Evolutionary conservation across 108 stramenopile species (phyloP).

Genomic region (Nitzschia sp.): DNA sequence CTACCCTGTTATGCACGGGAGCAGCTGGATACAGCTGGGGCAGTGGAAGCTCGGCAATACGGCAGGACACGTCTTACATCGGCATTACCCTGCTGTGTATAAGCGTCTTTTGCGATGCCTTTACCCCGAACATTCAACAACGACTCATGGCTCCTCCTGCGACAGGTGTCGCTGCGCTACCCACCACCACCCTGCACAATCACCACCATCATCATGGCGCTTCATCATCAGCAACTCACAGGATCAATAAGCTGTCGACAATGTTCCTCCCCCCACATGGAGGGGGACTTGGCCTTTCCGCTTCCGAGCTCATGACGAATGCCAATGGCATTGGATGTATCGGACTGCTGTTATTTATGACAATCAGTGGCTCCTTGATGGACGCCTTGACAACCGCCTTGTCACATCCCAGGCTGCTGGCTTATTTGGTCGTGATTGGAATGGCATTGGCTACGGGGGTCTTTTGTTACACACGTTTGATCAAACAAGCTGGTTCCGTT

Average conservation of each 20-base stretch:
- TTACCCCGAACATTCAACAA: constrained; percentile 71
- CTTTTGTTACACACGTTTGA: constrained; percentile 61
- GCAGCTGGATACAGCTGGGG: constrained; percentile 62
- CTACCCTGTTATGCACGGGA: constrained; percentile 56
- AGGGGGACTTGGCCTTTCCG: constrained; percentile 52
- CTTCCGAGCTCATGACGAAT: constrained; percentile 62
- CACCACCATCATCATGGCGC: background rate
- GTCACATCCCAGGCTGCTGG: constrained; percentile 49
- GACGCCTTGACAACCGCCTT: constrained; percentile 9
- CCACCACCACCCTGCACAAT: background rate
- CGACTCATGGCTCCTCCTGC: constrained; percentile 44
- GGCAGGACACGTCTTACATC: constrained; percentile 17
- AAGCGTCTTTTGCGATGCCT: constrained; percentile 70
- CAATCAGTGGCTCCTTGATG: constrained; percentile 29
- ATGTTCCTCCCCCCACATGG: background rate
- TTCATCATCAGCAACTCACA: background rate
- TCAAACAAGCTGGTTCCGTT: constrained; percentile 47
- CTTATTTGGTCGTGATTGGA: constrained; percentile 49
- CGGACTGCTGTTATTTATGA: constrained; percentile 39
- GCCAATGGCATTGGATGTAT: constrained; percentile 61
- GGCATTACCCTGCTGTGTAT: constrained; percentile 50
- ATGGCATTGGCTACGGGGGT: constrained; percentile 58
- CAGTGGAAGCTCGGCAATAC: constrained; percentile 1
- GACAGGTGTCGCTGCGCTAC: background rate
- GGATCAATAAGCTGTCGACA: background rate